Evolutionary conservation across 2,329 filamentous ascomycete genomes (phyloP).

Genomic region (Aquanectria penicillioides): DNA sequence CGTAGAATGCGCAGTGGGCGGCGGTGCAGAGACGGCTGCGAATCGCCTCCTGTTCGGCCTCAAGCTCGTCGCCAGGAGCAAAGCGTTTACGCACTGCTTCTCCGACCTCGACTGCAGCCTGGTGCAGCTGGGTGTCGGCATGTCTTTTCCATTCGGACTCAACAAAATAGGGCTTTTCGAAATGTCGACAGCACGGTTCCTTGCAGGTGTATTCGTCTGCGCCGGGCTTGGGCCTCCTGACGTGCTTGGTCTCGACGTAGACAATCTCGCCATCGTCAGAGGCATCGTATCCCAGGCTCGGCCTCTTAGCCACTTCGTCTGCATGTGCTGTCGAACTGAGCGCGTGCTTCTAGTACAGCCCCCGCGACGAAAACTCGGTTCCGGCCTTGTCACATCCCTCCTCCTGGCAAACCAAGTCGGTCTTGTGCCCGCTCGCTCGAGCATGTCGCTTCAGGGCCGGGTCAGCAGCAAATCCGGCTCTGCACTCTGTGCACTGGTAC

Average conservation of each 20-base stretch:
- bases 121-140: conserved; percentile 12
- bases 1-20: conserved; percentile 19
- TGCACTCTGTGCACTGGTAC: conserved; percentile 37
- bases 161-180: conserved; percentile 29
- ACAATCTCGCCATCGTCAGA: not conserved
- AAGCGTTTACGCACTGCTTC: conserved; percentile 3
- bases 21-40: conserved; percentile 28
- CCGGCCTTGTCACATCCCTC: conserved; percentile 11
- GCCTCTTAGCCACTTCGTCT: not conserved
- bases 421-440: conserved; percentile 14
- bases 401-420: conserved; percentile 21
- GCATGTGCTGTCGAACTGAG: conserved; percentile 11
- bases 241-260: not conserved
- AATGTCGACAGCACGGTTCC: conserved; percentile 31
- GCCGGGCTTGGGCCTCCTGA: not conserved
- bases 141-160: conserved; percentile 33
- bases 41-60: conserved; percentile 32
- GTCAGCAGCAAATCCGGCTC: conserved; percentile 32
- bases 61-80: not conserved
- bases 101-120: conserved; percentile 21
- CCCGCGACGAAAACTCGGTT: conserved; percentile 6
- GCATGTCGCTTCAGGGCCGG: conserved; percentile 34
- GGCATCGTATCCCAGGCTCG: not conserved
- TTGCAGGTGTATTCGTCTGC: conserved; percentile 12
- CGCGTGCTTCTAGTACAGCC: conserved; percentile 19